Conservation (phyloP, 2,329 filamentous ascomycete species). For the Calonectria montana region DNA sequence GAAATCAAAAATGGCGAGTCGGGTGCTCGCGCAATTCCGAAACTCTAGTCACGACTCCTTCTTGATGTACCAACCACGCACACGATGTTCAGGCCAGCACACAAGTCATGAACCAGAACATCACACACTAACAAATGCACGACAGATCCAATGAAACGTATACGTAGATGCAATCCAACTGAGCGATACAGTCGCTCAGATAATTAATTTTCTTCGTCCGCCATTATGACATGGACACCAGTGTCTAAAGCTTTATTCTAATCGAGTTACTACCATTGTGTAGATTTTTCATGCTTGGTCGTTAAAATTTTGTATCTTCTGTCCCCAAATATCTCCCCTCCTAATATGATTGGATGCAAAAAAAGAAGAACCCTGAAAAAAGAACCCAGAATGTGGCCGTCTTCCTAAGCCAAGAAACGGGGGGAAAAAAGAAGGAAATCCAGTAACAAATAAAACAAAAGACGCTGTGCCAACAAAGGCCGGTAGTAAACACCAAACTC, state of each 20-base stretch:
- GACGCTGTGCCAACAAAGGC: slow-evolving; percentile 9
- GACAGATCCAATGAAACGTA: background rate
- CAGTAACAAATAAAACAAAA: slow-evolving; percentile 17
- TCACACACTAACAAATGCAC: background rate
- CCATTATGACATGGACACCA: slow-evolving; percentile 36
- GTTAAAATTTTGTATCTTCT: slow-evolving; percentile 38
- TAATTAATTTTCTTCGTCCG: slow-evolving; percentile 35
- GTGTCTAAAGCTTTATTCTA: slow-evolving; percentile 36
- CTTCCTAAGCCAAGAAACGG: slow-evolving; percentile 5
- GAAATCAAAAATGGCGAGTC: background rate
- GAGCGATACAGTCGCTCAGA: slow-evolving; percentile 15
- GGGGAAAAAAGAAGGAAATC: background rate
- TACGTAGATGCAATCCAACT: slow-evolving; percentile 4
- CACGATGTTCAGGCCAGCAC: no score
- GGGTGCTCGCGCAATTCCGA: background rate
- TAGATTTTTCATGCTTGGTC: slow-evolving; percentile 44
- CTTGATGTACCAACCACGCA: background rate
- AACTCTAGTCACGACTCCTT: background rate
- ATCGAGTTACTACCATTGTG: slow-evolving; percentile 38
- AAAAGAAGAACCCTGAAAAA: background rate
- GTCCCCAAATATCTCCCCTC: slow-evolving; percentile 24
- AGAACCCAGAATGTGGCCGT: background rate
- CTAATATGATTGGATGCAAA: slow-evolving; percentile 9
- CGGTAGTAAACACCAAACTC: slow-evolving; percentile 6
- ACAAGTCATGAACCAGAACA: background rate